Conservation (phyloP, 2,329 filamentous ascomycete genomes). For the Colletotrichum agaves region DNA sequence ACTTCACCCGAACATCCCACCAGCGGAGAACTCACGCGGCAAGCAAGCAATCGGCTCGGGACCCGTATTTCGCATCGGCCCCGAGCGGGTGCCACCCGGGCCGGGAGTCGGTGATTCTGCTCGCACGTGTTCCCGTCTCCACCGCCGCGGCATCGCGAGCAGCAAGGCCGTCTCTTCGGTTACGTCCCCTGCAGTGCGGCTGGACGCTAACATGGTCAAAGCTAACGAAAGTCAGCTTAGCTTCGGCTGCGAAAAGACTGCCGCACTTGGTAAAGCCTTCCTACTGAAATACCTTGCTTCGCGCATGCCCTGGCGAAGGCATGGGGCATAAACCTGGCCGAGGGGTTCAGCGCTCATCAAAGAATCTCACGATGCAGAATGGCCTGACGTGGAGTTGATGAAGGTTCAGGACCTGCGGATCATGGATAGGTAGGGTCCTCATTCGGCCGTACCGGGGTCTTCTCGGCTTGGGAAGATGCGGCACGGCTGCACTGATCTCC, state of each 20-base stretch:
- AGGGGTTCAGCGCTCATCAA: too few species aligned
- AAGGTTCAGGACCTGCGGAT: neutral
- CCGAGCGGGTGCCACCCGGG: too few species aligned
- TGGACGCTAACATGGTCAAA: conserved; percentile 24
- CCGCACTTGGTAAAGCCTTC: neutral
- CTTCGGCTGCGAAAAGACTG: conserved; percentile 7
- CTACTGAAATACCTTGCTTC: neutral
- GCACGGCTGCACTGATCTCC: neutral
- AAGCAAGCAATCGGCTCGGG: too few species aligned
- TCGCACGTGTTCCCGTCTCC: neutral
- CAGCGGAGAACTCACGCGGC: too few species aligned
- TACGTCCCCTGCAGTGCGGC: conserved; percentile 32
- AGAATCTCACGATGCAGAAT: neutral
- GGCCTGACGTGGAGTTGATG: neutral
- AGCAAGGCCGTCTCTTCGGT: neutral
- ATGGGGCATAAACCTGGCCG: too few species aligned
- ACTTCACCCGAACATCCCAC: too few species aligned
- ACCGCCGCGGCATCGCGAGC: neutral
- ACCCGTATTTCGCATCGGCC: too few species aligned
- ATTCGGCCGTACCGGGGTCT: conserved; percentile 15
- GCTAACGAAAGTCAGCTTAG: conserved; percentile 5
- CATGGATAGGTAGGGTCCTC: neutral
- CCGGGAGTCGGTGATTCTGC: conserved; percentile 7
- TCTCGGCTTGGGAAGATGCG: neutral
- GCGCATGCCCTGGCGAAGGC: neutral